Evolutionary conservation across 257 asterid genomes (phyloP).

Genomic region (Gardenia jasminoides): DNA sequence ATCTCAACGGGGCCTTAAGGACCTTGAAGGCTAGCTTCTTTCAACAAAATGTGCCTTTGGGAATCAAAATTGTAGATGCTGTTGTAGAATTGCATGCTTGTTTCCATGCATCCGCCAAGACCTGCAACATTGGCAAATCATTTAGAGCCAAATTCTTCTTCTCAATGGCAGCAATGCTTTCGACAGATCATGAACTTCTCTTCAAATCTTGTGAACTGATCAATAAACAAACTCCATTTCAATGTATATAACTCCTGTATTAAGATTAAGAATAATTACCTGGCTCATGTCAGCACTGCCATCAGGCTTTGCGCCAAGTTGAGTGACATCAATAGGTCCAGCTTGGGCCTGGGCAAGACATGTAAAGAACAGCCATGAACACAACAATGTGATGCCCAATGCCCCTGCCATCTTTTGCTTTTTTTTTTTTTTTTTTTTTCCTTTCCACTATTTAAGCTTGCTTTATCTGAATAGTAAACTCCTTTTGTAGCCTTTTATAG

Average conservation of each 20-base stretch:
- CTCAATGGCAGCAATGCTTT: no score
- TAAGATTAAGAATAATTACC: conserved; percentile 13
- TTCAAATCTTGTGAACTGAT: no score
- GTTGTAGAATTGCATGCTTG: conserved; percentile 29
- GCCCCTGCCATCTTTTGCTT: neutral
- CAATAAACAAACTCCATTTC: neutral
- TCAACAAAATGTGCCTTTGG: conserved; percentile 37
- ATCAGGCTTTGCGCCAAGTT: conserved; percentile 14
- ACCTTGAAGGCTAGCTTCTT: conserved; percentile 24
- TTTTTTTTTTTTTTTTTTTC: neutral
- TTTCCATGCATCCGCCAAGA: conserved; percentile 40
- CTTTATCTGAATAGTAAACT: neutral
- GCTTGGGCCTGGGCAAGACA: neutral
- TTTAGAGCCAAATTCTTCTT: no score
- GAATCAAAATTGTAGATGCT: conserved; percentile 28
- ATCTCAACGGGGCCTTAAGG: conserved; percentile 36
- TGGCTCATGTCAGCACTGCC: conserved; percentile 18
- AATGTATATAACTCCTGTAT: neutral
- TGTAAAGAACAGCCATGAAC: conserved; percentile 2
- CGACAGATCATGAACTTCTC: no score
- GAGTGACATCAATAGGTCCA: conserved; percentile 12
- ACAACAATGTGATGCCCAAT: neutral
- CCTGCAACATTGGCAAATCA: conserved; percentile 25
- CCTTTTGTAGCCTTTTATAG: neutral
- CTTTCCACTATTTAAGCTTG: neutral